phyloP scores from a whole-genome alignment of 768 basidiomycete genomes.

The Lactarius sanguifluus region DNA sequence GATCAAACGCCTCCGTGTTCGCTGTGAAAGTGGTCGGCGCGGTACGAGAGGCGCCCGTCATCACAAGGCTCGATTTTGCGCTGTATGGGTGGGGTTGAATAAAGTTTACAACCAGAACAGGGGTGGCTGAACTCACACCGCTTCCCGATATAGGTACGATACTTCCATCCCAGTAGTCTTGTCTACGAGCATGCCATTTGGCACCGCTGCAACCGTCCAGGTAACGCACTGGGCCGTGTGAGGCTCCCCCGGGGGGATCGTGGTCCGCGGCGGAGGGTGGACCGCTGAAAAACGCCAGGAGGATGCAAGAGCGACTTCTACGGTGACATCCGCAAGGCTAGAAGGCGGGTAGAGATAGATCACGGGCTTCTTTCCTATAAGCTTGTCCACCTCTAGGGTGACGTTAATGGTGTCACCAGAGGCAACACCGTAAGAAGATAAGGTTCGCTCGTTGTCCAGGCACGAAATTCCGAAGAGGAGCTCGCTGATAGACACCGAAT shows the following conservation, averaged over 20 bases:
- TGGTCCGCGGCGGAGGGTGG: slow-evolving; percentile 7
- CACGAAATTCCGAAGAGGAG: neutral
- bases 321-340: slow-evolving; percentile 13
- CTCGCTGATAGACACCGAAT: neutral
- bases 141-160: slow-evolving; percentile 21
- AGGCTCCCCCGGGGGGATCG: neutral
- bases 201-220: slow-evolving; percentile 17
- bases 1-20: slow-evolving; percentile 18
- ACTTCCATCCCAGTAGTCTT: slow-evolving; percentile 14
- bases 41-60: neutral
- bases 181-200: slow-evolving; percentile 17
- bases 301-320: slow-evolving; percentile 1
- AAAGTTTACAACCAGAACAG: neutral
- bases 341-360: slow-evolving; percentile 19
- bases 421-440: neutral
- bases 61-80: neutral
- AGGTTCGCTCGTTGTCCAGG: neutral
- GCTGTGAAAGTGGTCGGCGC: neutral
- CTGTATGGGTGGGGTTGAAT: slow-evolving; percentile 11
- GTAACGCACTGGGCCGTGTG: slow-evolving; percentile 4
- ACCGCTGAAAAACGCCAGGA: slow-evolving; percentile 19
- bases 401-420: neutral
- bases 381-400: neutral
- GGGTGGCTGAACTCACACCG: slow-evolving; percentile 2
- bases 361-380: slow-evolving; percentile 4